These are phyloP conservation scores for Aureobasidium mangrovei DNA, from an alignment of 2,329 filamentous ascomycete genomes.

Conservation along the genomic window DNA sequence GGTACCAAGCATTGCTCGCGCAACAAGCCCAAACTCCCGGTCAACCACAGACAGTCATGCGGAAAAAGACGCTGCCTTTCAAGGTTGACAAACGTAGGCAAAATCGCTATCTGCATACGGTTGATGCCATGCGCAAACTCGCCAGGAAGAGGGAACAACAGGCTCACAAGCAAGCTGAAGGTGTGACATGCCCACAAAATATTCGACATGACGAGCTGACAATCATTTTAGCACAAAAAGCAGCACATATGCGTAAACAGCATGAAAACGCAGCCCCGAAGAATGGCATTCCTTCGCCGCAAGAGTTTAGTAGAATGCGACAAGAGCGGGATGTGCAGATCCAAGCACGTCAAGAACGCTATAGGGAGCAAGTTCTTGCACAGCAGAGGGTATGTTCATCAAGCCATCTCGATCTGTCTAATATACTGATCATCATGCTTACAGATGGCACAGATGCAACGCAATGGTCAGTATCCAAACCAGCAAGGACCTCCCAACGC, in stretches of 20 bases:
- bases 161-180: slow-evolving; percentile 79
- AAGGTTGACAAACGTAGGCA: slow-evolving; percentile 80
- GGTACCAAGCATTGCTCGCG: slow-evolving; percentile 49
- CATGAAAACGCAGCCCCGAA: slow-evolving; percentile 58
- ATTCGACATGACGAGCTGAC: slow-evolving; percentile 15
- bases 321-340: slow-evolving; percentile 72
- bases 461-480: slow-evolving; percentile 3
- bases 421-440: background rate
- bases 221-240: slow-evolving; percentile 34
- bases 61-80: slow-evolving; percentile 68
- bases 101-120: slow-evolving; percentile 75
- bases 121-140: slow-evolving; percentile 91
- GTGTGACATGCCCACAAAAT: slow-evolving; percentile 31
- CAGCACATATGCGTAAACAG: slow-evolving; percentile 69
- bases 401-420: background rate
- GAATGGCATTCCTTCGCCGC: slow-evolving; percentile 61
- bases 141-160: slow-evolving; percentile 87
- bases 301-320: slow-evolving; percentile 83
- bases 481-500: slow-evolving; percentile 7
- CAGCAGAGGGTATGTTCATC: slow-evolving; percentile 26
- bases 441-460: slow-evolving; percentile 21
- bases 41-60: slow-evolving; percentile 44
- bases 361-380: slow-evolving; percentile 55
- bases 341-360: slow-evolving; percentile 48
- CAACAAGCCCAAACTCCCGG: slow-evolving; percentile 44